Percentiles rank a stretch among this genome's conserved stretches.
Evolutionary conservation across 768 basidiomycete genomes (phyloP).

Genomic region (Fistulinella prunicolor): DNA sequence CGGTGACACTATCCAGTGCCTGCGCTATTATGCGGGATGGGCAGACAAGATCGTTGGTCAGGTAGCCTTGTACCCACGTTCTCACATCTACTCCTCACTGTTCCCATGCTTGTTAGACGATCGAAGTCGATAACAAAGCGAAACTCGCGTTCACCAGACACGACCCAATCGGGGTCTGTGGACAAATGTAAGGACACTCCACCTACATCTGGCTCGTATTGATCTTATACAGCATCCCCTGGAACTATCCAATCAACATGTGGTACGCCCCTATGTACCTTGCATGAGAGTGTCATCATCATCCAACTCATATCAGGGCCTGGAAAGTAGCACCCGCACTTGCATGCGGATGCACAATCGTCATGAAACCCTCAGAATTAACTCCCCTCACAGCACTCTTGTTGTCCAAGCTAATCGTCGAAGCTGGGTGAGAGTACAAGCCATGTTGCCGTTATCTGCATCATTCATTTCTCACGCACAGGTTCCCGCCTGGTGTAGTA

Average conservation of each 20-base stretch:
- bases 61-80: slow-evolving; percentile 37
- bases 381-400: slow-evolving; percentile 83
- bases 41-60: slow-evolving; percentile 92
- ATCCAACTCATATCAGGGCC: slow-evolving; percentile 41
- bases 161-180: slow-evolving; percentile 93
- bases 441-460: slow-evolving; percentile 10
- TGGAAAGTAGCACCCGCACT: slow-evolving; percentile 96
- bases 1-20: slow-evolving; percentile 69
- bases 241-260: slow-evolving; percentile 92
- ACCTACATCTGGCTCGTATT: slow-evolving; percentile 9
- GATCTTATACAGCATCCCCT: slow-evolving; percentile 61
- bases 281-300: slow-evolving; percentile 1
- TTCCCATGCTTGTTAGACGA: slow-evolving; percentile 42
- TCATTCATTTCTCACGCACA: slow-evolving; percentile 29
- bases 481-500: slow-evolving; percentile 88
- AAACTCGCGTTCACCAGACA: slow-evolving; percentile 86
- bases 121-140: slow-evolving; percentile 75
- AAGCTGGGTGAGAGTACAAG: slow-evolving; percentile 65
- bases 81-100: slow-evolving; percentile 2
- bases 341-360: slow-evolving; percentile 87
- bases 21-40: slow-evolving; percentile 94
- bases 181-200: slow-evolving; percentile 65
- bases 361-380: slow-evolving; percentile 93
- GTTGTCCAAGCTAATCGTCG: slow-evolving; percentile 73
- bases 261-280: slow-evolving; percentile 43